phyloP scores from a whole-genome alignment of 352 stramenopile genomes.

The Globisporangium iwayamae region DNA sequence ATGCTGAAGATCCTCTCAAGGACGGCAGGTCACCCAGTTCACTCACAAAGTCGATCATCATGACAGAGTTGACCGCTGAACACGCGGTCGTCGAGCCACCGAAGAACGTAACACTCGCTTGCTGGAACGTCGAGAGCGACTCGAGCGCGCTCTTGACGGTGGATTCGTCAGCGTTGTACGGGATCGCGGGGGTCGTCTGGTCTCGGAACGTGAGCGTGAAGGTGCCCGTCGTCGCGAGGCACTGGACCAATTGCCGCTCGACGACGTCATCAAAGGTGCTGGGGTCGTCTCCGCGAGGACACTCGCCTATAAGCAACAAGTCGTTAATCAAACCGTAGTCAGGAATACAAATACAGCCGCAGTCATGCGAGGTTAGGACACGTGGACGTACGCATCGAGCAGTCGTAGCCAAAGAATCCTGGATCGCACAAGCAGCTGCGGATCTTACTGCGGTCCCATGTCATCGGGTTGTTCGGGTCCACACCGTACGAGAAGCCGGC shows the following conservation, averaged over 20 bases:
- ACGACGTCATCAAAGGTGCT: constrained; percentile 53
- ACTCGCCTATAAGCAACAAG: constrained; percentile 37
- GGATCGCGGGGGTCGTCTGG: constrained; percentile 42
- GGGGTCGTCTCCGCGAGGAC: constrained; percentile 66
- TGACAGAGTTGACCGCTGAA: constrained; percentile 38
- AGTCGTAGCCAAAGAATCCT: constrained; percentile 64
- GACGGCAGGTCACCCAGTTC: constrained; percentile 56
- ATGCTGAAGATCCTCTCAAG: constrained; percentile 29
- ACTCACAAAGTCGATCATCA: constrained; percentile 56
- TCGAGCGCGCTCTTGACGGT: constrained; percentile 48
- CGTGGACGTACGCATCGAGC: constrained; percentile 42
- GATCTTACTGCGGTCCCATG: constrained; percentile 70
- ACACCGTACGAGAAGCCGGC: constrained; percentile 54
- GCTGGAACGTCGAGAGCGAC: constrained; percentile 34
- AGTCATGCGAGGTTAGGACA: background rate
- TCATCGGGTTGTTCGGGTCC: constrained; percentile 65
- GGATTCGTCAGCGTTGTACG: constrained; percentile 26
- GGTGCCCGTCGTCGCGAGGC: constrained; percentile 44
- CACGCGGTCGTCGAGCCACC: constrained; percentile 30
- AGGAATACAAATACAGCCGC: background rate
- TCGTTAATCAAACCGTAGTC: background rate
- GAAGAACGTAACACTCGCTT: constrained; percentile 42
- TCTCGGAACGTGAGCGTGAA: constrained; percentile 73
- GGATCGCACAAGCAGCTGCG: constrained; percentile 64
- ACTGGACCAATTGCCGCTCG: constrained; percentile 65